Percentiles rank a stretch among this genome's conserved stretches.
Conservation (phyloP, 2,329 filamentous ascomycete genomes). For the Kalmusia sp. region DNA sequence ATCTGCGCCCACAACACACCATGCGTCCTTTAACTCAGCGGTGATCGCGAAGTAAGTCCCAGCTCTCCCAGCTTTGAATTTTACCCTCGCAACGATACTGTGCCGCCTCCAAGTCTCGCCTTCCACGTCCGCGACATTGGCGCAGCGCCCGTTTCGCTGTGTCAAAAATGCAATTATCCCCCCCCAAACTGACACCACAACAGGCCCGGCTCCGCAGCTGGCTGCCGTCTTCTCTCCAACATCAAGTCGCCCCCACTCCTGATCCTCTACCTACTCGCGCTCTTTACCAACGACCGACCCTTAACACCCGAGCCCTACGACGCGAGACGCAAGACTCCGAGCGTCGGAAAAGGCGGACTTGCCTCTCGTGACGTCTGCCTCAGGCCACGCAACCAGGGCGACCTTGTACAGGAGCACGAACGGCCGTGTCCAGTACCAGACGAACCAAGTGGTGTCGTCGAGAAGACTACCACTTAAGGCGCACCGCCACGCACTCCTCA, state of each 20-base stretch:
- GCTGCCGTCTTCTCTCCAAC: constrained; percentile 10
- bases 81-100: neutral
- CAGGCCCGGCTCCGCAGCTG: constrained; percentile 23
- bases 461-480: neutral
- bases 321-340: constrained; percentile 3
- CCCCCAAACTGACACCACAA: neutral
- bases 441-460: neutral
- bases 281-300: neutral
- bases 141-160: neutral
- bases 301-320: constrained; percentile 1
- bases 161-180: neutral
- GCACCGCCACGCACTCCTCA: constrained; percentile 7
- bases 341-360: constrained; percentile 4
- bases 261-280: neutral
- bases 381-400: neutral
- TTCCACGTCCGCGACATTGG: neutral
- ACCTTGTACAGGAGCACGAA: neutral
- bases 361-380: neutral
- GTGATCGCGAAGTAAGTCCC: constrained; percentile 25
- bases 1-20: constrained; percentile 8
- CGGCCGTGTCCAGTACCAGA: neutral
- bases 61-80: neutral
- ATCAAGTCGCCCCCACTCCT: neutral
- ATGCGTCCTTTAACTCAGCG: constrained; percentile 24
- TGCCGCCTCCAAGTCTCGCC: neutral